Conservation (phyloP, 1,139 yeast species). For the Zygosaccharomyces sapae region DNA sequence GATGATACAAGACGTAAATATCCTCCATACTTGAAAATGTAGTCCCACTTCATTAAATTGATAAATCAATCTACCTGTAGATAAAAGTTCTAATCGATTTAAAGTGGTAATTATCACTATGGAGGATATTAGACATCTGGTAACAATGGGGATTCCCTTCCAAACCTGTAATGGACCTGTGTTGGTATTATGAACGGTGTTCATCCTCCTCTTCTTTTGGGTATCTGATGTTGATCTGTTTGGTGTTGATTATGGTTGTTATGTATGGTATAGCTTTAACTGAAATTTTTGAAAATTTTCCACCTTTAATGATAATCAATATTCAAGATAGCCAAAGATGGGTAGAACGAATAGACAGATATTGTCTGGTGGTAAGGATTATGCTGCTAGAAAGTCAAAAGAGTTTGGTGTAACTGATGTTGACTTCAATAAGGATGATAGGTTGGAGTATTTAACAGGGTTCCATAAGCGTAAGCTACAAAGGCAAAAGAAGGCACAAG, state of each 20-base stretch:
- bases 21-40: slow-evolving; percentile 27
- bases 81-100: slow-evolving; percentile 9
- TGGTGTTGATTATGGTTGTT: background rate
- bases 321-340: slow-evolving; percentile 3
- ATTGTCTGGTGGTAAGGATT: slow-evolving; percentile 81
- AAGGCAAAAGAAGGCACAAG: slow-evolving; percentile 81
- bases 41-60: slow-evolving; percentile 8
- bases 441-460: slow-evolving; percentile 85
- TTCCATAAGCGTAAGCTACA: slow-evolving; percentile 90
- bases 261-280: background rate
- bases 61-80: slow-evolving; percentile 6
- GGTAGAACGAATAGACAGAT: slow-evolving; percentile 63
- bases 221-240: background rate
- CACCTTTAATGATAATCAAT: background rate
- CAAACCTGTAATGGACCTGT: slow-evolving; percentile 9
- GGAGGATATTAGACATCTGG: slow-evolving; percentile 12
- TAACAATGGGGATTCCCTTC: slow-evolving; percentile 13
- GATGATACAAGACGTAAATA: slow-evolving; percentile 27
- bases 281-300: slow-evolving; percentile 3
- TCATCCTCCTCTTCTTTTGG: slow-evolving; percentile 1
- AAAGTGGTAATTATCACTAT: slow-evolving; percentile 12
- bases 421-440: slow-evolving; percentile 66
- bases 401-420: slow-evolving; percentile 73
- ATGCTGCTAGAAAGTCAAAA: slow-evolving; percentile 57
- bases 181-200: slow-evolving; percentile 3